Percentiles rank a stretch among this genome's conserved stretches.
phyloP scores from a whole-genome alignment of 139 green algal species.

The Ostreobium quekettii region DNA sequence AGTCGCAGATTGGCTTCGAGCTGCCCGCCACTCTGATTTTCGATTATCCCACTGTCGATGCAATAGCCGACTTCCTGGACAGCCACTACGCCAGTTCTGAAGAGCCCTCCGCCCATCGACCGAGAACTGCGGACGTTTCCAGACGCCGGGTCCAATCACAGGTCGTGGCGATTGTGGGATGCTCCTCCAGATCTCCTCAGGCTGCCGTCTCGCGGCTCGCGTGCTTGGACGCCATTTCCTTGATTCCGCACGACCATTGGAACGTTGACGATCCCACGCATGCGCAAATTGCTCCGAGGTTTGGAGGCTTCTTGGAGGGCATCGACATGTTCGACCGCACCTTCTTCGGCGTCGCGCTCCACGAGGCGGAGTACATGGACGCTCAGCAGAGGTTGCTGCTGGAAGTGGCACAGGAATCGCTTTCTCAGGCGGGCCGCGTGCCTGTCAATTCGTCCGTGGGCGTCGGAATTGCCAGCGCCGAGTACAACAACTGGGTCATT shows the following conservation, averaged over 20 bases:
- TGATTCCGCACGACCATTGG: constrained; percentile 37
- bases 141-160: no score
- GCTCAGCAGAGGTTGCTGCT: constrained; percentile 74
- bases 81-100: neutral
- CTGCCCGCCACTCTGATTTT: constrained; percentile 76
- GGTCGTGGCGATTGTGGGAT: neutral
- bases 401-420: constrained; percentile 28
- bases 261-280: constrained; percentile 31
- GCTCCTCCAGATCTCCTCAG: neutral
- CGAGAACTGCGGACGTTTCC: no score
- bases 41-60: constrained; percentile 66
- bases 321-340: constrained; percentile 61
- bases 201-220: neutral
- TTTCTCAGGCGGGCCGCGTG: constrained; percentile 14
- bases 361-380: constrained; percentile 75
- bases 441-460: constrained; percentile 29
- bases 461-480: constrained; percentile 67
- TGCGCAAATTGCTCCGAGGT: constrained; percentile 25
- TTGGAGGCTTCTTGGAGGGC: constrained; percentile 55
- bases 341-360: constrained; percentile 50
- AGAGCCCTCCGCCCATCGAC: no score
- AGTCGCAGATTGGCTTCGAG: constrained; percentile 44
- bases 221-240: constrained; percentile 26
- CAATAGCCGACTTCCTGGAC: constrained; percentile 26
- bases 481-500: constrained; percentile 68